phyloP scores from a whole-genome alignment of 2,329 filamentous ascomycete genomes.

The Aureobasidium sp. region DNA sequence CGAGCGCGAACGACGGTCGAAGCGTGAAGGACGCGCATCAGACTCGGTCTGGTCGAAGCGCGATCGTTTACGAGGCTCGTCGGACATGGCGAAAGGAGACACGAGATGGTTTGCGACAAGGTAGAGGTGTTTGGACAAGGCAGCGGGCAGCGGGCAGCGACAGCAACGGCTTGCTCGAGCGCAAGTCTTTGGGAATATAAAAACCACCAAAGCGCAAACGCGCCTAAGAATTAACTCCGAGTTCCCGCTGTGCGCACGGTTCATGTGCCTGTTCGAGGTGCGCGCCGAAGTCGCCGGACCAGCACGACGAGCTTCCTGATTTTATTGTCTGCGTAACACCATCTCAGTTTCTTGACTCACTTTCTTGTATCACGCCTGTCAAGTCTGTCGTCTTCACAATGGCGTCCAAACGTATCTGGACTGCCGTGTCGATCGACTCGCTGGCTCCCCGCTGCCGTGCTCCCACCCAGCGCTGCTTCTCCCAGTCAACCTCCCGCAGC shows the following conservation, averaged over 20 bases:
- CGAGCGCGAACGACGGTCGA: slow-evolving; percentile 86
- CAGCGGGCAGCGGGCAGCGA: not conserved
- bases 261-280: not conserved
- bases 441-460: slow-evolving; percentile 5
- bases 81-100: slow-evolving; percentile 53
- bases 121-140: not conserved
- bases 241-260: not conserved
- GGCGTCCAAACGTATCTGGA: slow-evolving; percentile 29
- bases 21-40: slow-evolving; percentile 60
- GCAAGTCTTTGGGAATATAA: not conserved
- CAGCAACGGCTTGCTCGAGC: not conserved
- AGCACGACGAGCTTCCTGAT: not conserved
- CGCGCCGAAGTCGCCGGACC: slow-evolving; percentile 1
- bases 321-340: not conserved
- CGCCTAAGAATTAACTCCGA: not conserved
- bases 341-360: not conserved
- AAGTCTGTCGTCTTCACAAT: slow-evolving; percentile 20
- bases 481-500: slow-evolving; percentile 16
- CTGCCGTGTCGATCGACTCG: slow-evolving; percentile 15
- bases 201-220: not conserved
- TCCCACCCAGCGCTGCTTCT: not conserved
- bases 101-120: slow-evolving; percentile 12
- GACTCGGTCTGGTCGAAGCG: slow-evolving; percentile 93
- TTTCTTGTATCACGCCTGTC: not conserved
- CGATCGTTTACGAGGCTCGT: slow-evolving; percentile 78